Evolutionary conservation across 2,329 filamentous ascomycete species (phyloP).

Genomic region (Aureobasidium namibiae): DNA sequence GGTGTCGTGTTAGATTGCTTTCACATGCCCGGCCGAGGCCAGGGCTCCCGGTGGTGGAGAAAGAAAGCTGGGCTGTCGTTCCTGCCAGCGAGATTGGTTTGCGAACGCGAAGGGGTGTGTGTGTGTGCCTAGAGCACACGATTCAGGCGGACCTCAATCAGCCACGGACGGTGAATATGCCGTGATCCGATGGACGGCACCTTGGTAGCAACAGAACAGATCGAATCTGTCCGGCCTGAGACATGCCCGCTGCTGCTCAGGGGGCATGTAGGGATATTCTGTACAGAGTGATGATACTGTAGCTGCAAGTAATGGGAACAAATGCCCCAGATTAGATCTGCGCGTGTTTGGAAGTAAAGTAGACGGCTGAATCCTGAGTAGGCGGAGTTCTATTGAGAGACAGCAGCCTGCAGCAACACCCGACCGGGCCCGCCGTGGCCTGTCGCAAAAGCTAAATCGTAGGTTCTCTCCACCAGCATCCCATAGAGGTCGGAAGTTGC

Average conservation of each 20-base stretch:
- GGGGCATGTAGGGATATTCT: not conserved
- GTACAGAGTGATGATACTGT: too few relatives aligned
- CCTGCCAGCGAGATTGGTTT: not conserved
- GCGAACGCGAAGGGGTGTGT: not conserved
- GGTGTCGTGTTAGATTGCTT: constrained; percentile 5
- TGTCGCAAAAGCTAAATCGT: constrained; percentile 10
- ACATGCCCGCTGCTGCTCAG: not conserved
- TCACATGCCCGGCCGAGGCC: constrained; percentile 9
- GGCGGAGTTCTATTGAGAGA: not conserved
- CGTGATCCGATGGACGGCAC: not conserved
- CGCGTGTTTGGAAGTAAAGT: not conserved
- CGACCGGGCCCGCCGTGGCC: constrained; percentile 3
- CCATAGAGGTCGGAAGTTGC: constrained; percentile 5
- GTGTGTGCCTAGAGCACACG: not conserved
- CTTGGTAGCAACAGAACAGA: not conserved
- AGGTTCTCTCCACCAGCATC: constrained; percentile 6
- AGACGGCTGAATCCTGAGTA: not conserved
- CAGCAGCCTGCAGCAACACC: constrained; percentile 7
- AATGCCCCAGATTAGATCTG: not conserved
- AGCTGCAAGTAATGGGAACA: not conserved
- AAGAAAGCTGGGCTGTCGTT: not conserved
- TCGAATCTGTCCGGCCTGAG: not conserved
- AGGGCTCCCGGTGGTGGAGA: not conserved
- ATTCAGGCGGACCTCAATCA: constrained; percentile 7
- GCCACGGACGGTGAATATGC: not conserved